phyloP scores from a whole-genome alignment of 345 rosid species.

The Populus alba region DNA sequence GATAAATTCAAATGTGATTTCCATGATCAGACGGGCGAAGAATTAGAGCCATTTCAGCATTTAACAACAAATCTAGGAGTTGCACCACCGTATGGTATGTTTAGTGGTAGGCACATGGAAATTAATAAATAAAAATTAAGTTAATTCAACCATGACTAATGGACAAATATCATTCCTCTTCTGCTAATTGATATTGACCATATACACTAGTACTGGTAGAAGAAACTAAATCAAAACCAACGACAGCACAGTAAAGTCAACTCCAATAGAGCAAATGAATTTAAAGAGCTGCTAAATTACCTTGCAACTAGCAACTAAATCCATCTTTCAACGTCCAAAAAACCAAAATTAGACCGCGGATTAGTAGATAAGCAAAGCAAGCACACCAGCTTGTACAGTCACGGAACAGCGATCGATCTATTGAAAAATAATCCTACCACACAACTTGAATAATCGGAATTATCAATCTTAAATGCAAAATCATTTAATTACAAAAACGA shows the following conservation, averaged over 20 bases:
- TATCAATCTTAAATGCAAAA: neutral
- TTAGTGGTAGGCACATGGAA: neutral
- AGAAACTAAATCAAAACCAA: neutral
- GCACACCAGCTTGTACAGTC: constrained; percentile 27
- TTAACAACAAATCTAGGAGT: neutral
- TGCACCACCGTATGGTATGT: neutral
- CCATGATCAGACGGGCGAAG: neutral
- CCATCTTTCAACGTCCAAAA: constrained; percentile 48
- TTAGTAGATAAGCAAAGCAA: constrained; percentile 19
- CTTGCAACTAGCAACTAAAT: constrained; percentile 76
- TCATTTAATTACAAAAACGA: constrained; percentile 9
- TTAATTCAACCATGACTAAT: neutral
- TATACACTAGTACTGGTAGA: neutral
- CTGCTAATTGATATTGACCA: too few relatives aligned
- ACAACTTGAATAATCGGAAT: constrained; percentile 22
- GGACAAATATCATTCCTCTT: neutral
- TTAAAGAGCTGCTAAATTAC: constrained; percentile 28
- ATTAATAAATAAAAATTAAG: neutral
- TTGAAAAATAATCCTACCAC: constrained; percentile 7
- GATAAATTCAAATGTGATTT: neutral
- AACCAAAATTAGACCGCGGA: constrained; percentile 16
- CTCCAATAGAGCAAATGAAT: neutral
- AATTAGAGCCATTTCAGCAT: too few relatives aligned
- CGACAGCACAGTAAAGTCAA: neutral
- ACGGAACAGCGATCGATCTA: constrained; percentile 45